Conservation (phyloP, 768 basidiomycete species). For the Termitomyces sp. region DNA sequence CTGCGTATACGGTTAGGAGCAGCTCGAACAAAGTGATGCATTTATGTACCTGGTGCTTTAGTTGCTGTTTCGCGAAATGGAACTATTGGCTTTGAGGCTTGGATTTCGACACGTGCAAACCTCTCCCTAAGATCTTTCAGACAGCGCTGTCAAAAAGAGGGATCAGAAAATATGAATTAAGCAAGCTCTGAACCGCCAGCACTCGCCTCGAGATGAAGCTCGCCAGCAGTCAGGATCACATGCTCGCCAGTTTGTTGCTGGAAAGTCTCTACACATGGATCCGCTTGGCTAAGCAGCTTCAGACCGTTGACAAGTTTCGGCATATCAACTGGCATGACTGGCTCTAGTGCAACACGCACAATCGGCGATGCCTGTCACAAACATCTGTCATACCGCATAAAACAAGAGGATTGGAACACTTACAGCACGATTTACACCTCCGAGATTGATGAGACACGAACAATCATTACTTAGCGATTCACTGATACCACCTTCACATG, state of each 20-base stretch:
- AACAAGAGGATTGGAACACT: slow-evolving; percentile 11
- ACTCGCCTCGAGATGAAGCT: slow-evolving; percentile 88
- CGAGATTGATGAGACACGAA: slow-evolving; percentile 75
- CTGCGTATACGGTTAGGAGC: slow-evolving; percentile 33
- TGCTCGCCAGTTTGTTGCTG: slow-evolving; percentile 97
- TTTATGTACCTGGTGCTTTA: slow-evolving; percentile 58
- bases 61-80: slow-evolving; percentile 96
- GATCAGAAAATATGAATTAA: neutral
- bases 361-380: slow-evolving; percentile 73
- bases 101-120: slow-evolving; percentile 91
- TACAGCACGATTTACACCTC: slow-evolving; percentile 65
- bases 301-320: slow-evolving; percentile 84
- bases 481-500: slow-evolving; percentile 41
- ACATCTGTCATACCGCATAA: neutral
- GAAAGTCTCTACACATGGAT: slow-evolving; percentile 96
- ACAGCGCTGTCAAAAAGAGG: slow-evolving; percentile 64
- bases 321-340: slow-evolving; percentile 79
- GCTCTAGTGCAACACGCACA: slow-evolving; percentile 92
- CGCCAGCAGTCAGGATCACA: slow-evolving; percentile 94
- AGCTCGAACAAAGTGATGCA: neutral
- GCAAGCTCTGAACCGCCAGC: neutral
- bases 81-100: slow-evolving; percentile 92
- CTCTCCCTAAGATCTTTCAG: slow-evolving; percentile 94
- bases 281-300: slow-evolving; percentile 87
- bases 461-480: slow-evolving; percentile 27